Conservation (phyloP, 1,284 basidiomycete genomes). For the Ceratorhiza oryzae-sativae region DNA sequence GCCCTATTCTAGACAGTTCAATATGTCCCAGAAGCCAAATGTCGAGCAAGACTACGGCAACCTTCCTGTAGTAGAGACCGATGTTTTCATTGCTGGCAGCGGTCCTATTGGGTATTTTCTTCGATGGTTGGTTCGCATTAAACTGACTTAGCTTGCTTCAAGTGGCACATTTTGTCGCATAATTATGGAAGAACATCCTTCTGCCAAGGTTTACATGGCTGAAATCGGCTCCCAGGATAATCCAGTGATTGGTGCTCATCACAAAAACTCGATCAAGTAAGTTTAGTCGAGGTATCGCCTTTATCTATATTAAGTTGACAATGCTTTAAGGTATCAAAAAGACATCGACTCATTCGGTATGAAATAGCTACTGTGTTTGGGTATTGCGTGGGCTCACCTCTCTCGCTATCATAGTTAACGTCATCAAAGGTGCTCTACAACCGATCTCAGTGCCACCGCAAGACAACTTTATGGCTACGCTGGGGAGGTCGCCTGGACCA, state of each 20-base stretch:
- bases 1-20: background rate
- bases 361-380: background rate
- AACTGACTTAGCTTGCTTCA: background rate
- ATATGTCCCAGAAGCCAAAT: background rate
- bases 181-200: conserved; percentile 13
- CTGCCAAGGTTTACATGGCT: conserved; percentile 21
- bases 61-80: background rate
- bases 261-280: conserved; percentile 30
- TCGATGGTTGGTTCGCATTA: too few species aligned
- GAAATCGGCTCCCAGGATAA: conserved; percentile 36
- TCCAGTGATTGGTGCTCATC: conserved; percentile 25
- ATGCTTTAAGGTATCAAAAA: conserved; percentile 28
- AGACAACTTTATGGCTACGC: conserved; percentile 15
- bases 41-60: background rate
- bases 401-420: background rate
- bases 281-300: background rate
- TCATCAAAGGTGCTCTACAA: conserved; percentile 30
- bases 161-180: conserved; percentile 18
- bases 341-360: conserved; percentile 38
- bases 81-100: conserved; percentile 39
- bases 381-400: background rate
- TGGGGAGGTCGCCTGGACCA: conserved; percentile 20
- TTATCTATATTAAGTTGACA: background rate
- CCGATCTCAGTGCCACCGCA: conserved; percentile 26
- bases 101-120: conserved; percentile 25